phyloP scores from a whole-genome alignment of 1,284 basidiomycete species.

The Ustilago sp. region DNA sequence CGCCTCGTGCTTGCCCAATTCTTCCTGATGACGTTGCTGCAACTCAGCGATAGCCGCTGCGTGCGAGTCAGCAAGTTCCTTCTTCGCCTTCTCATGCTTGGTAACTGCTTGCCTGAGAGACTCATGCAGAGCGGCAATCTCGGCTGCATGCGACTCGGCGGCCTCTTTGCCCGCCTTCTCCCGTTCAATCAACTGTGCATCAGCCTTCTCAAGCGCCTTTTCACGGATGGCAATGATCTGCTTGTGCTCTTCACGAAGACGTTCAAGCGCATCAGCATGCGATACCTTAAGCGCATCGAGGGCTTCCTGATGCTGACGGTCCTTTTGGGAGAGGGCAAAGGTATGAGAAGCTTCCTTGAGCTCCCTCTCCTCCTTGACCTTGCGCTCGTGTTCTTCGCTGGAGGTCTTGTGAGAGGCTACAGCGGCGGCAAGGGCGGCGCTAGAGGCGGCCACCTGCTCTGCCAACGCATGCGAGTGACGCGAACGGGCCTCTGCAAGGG shows the following conservation, averaged over 20 bases:
- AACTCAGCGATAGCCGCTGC: slow-evolving; percentile 18
- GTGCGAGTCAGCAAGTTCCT: slow-evolving; percentile 9
- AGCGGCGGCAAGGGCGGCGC: slow-evolving; percentile 47
- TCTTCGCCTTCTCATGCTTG: slow-evolving; percentile 21
- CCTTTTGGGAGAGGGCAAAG: slow-evolving; percentile 44
- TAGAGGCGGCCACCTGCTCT: slow-evolving; percentile 54
- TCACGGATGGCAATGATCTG: slow-evolving; percentile 34
- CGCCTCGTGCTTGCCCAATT: slow-evolving; percentile 11
- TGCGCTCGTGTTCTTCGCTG: slow-evolving; percentile 41
- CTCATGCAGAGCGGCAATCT: slow-evolving; percentile 18
- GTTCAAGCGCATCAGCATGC: slow-evolving; percentile 27
- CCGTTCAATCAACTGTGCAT: slow-evolving; percentile 30
- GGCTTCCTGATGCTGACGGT: slow-evolving; percentile 42
- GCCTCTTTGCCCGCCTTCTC: slow-evolving; percentile 18
- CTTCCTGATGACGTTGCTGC: slow-evolving; percentile 14
- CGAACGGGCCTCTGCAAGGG: slow-evolving; percentile 56
- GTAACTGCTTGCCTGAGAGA: slow-evolving; percentile 7
- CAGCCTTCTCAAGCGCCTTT: slow-evolving; percentile 29
- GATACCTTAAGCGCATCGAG: slow-evolving; percentile 34
- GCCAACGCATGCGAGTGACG: slow-evolving; percentile 59
- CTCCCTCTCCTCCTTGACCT: slow-evolving; percentile 43
- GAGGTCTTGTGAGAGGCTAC: slow-evolving; percentile 50
- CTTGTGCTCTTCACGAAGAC: slow-evolving; percentile 35
- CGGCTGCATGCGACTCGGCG: slow-evolving; percentile 14
- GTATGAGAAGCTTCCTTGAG: slow-evolving; percentile 42